Evolutionary conservation across 139 green algal species (phyloP).

Genomic region (Chlorella vulgaris): DNA sequence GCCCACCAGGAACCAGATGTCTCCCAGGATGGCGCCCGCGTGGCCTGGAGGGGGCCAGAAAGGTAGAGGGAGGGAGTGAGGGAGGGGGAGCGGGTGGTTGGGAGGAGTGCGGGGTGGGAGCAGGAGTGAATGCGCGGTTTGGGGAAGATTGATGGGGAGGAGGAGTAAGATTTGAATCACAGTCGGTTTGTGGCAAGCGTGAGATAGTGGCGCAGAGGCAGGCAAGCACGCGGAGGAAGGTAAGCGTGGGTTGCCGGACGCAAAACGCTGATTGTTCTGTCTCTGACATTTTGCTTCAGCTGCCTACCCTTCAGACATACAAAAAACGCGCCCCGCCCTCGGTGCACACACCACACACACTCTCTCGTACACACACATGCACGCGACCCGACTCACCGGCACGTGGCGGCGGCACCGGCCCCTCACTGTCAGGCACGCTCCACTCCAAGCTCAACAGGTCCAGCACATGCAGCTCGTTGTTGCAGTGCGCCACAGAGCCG

Average conservation of each 20-base stretch:
- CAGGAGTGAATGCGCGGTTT: background rate
- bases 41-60: slow-evolving; percentile 48
- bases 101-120: no score
- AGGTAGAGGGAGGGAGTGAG: background rate
- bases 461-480: slow-evolving; percentile 82
- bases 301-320: no score
- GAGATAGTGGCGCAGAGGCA: no score
- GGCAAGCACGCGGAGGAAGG: no score
- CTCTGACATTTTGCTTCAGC: no score
- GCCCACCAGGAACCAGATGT: slow-evolving; percentile 84
- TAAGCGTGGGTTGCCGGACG: no score
- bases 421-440: slow-evolving; percentile 48
- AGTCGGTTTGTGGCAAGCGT: background rate
- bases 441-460: slow-evolving; percentile 80
- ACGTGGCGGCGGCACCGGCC: slow-evolving; percentile 65
- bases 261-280: no score
- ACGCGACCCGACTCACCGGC: slow-evolving; percentile 61
- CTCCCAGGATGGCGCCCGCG: slow-evolving; percentile 72
- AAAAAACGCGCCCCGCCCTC: no score
- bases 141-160: no score
- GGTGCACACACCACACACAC: background rate
- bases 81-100: no score
- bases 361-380: slow-evolving; percentile 11
- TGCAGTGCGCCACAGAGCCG: slow-evolving; percentile 87
- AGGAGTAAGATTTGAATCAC: no score